Evolutionary conservation across 139 green algal species (phyloP), one percentile per base, ranked within the genome.

Genomic region (Chlamydomonas schloesseri): DNA sequence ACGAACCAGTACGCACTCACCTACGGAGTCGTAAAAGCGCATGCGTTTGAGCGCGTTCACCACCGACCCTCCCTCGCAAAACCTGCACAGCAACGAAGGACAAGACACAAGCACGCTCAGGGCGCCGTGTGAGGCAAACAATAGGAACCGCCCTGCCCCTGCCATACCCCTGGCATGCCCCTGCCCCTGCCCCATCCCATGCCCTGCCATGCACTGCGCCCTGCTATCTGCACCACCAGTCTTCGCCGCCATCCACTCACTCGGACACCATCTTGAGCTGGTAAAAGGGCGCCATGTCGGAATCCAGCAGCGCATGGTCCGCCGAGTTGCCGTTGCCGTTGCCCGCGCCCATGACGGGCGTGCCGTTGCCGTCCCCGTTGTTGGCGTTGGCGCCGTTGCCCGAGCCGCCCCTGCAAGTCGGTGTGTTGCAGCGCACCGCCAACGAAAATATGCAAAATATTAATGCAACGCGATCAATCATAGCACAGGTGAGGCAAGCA

Each of bases 241-340:
- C n/a, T n/a, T n/a, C n/a, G 42, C 18, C 60, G 26, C 23, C 26
- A 68, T n/a, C 11, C 60, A 81, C 78, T 84, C 64, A 84, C 78
- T 84, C 78, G 10, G 78, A 84, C 5, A 84, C 78, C 78, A 84
- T 84, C 65, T 84, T 84, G 10, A 84, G 62, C 42, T 75, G 78
- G 46, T 75, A 84, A 65, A 84, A 75, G 6, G 78, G 78, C 28
- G 23, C 1, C 64, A 84, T 33, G 5, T 84, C 64, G 2, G 60
- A 67, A 11, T 67, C 60, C 23, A 67, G 23, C 17, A 67, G 60
- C 60, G 11, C 60, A 2, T 69, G 13, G n/a, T 29, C n/a, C 21
- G 17, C 26, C 2, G 72, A 28, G 6, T n/a, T 1, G 55, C 50
- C 69, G 29, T 50, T 37, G 26, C 24, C 72, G 65, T 36, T 70